Evolutionary conservation across 1,284 basidiomycete species (phyloP).

Genomic region (Termitomyces sp.): DNA sequence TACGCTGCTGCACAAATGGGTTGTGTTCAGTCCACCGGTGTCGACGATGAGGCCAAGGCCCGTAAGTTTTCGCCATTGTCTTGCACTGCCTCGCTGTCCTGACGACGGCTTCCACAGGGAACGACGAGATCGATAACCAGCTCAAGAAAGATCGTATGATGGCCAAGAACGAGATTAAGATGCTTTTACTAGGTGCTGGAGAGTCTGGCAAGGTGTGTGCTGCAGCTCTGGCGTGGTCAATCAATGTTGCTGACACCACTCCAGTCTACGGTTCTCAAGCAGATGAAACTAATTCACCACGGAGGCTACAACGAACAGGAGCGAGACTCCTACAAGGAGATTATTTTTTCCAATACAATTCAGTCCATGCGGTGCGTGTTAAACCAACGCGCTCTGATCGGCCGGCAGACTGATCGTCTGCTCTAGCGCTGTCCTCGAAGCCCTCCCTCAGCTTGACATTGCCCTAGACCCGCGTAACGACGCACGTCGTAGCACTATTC

Average conservation of each 20-base stretch:
- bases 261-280: constrained; percentile 90
- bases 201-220: constrained; percentile 81
- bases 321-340: constrained; percentile 95
- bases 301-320: constrained; percentile 90
- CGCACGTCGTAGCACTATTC: constrained; percentile 71
- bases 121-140: constrained; percentile 95
- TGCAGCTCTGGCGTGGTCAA: background rate
- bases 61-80: constrained; percentile 45
- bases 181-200: constrained; percentile 87
- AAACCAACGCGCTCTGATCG: constrained; percentile 1
- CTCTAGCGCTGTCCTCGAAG: constrained; percentile 84
- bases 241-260: background rate
- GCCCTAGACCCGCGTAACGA: constrained; percentile 54
- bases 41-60: constrained; percentile 78
- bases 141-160: constrained; percentile 89
- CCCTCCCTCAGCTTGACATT: constrained; percentile 65
- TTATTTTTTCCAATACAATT: constrained; percentile 94
- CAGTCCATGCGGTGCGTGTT: constrained; percentile 84
- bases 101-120: constrained; percentile 44
- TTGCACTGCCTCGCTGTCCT: background rate
- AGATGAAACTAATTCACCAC: constrained; percentile 95
- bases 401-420: background rate
- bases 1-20: constrained; percentile 45
- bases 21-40: constrained; percentile 65
- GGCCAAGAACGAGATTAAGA: constrained; percentile 95